phyloP scores from a whole-genome alignment of 2,329 filamentous ascomycete genomes.

The Coniosporium tulheliwenetii region DNA sequence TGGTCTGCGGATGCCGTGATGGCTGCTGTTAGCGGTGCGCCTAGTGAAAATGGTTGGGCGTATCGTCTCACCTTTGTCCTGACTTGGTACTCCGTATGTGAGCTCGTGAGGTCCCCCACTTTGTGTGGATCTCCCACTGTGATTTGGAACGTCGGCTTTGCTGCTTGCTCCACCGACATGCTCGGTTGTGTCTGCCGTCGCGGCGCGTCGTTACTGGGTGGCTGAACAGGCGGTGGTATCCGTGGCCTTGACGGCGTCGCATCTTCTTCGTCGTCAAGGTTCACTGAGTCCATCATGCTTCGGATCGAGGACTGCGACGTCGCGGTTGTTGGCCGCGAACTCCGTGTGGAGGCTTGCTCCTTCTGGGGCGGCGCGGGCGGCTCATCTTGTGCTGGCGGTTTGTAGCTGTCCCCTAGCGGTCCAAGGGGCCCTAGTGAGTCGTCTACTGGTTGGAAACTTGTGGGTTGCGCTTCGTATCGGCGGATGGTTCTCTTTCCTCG shows the following conservation, averaged over 20 bases:
- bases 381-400: slow-evolving; percentile 31
- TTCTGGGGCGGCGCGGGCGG: slow-evolving; percentile 53
- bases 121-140: slow-evolving; percentile 93
- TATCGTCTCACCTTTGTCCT: slow-evolving; percentile 57
- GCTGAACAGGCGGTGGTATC: slow-evolving; percentile 47
- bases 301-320: slow-evolving; percentile 31
- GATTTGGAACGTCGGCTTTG: slow-evolving; percentile 83
- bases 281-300: slow-evolving; percentile 47
- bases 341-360: slow-evolving; percentile 32
- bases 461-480: slow-evolving; percentile 57
- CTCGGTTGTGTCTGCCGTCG: slow-evolving; percentile 52
- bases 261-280: slow-evolving; percentile 53
- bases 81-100: slow-evolving; percentile 95
- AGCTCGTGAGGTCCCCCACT: slow-evolving; percentile 90
- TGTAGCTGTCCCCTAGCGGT: slow-evolving; percentile 38
- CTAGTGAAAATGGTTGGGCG: too few species aligned
- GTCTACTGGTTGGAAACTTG: slow-evolving; percentile 64
- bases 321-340: slow-evolving; percentile 35
- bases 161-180: slow-evolving; percentile 80
- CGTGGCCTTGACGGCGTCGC: slow-evolving; percentile 38
- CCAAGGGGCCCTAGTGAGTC: slow-evolving; percentile 63
- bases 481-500: slow-evolving; percentile 35
- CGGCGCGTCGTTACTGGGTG: slow-evolving; percentile 27
- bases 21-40: too few species aligned
- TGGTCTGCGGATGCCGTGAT: slow-evolving; percentile 44